Base-by-base conservation (phyloP, 2,329 filamentous ascomycete genomes). In the Madurella mycetomatis region DNA sequence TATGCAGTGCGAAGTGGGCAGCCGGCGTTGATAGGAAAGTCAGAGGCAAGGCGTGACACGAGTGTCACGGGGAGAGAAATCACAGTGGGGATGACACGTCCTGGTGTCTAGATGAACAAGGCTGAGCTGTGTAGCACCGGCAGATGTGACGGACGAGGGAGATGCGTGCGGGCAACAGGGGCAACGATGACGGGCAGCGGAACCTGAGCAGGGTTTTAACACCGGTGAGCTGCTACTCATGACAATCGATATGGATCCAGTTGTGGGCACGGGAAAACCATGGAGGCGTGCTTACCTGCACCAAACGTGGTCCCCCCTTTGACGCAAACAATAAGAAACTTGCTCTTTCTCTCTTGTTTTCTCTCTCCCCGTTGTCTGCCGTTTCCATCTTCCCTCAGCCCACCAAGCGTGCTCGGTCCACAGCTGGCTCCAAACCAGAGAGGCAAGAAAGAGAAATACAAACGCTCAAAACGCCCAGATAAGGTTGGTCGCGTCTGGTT, bases 391-490 rank as follows among this genome's bases (percentile, higher is more conserved):
- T 41, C 42, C 17, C 18, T 40, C 9, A 13, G 30, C 9, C 12
- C n/a, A 31, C 13, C 12, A 41, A 13, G 16, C 51, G 5, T 8
- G 13, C 18, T 19, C 40, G 37, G 25, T 32, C 37, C 9, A 12
- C 8, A n/a, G 18, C 17, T 4, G 12, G 31, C 37, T 25, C 32
- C 39, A 47, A 44, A 30, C 47, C 34, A 16, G 40, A 9, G 19
- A 17, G 44, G 11, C 41, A 17, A 17, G 18, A 39, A 50, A 19
- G 19, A 50, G 19, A 46, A 41, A 41, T 44, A 53, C 56, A 59
- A 59, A 59, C 56, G 53, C 44, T 44, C 56, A 37, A 43, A 18
- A 44, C 39, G 48, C 53, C 47, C 47, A 49, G 47, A 59, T 59
- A 59, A 56, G 56, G 56, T 56, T 59, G 16, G 47, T 45, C 54